Conservation (phyloP, 192 early-diverging fungal genomes). For the Dimargaris cristalligena region DNA sequence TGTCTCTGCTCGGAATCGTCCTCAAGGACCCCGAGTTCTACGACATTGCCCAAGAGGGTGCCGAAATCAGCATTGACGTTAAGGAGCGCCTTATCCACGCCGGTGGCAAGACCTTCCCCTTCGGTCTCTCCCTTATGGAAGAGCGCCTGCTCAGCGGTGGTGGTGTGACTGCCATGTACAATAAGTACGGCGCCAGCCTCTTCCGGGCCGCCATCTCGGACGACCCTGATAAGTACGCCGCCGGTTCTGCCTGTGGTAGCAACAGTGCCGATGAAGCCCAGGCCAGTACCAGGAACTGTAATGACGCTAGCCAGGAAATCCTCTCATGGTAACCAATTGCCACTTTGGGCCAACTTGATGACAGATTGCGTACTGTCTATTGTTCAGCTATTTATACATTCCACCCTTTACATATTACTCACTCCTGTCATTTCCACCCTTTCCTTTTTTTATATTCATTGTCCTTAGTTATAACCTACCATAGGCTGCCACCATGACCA, state of each 20-base stretch:
- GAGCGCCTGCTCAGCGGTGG: slow-evolving; percentile 53
- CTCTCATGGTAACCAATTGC: slow-evolving; percentile 2
- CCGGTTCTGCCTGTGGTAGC: no score
- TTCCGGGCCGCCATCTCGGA: slow-evolving; percentile 55
- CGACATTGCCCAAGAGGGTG: slow-evolving; percentile 50
- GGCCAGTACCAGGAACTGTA: background rate
- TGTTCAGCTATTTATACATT: no score
- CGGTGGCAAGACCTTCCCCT: slow-evolving; percentile 35
- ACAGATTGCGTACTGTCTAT: no score
- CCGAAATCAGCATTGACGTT: slow-evolving; percentile 50
- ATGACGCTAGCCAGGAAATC: slow-evolving; percentile 5
- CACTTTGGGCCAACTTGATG: no score
- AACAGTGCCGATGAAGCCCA: slow-evolving; percentile 18
- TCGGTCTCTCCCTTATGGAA: slow-evolving; percentile 53
- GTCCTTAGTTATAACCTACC: no score
- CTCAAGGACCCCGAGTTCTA: slow-evolving; percentile 62
- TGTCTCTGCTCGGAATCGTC: slow-evolving; percentile 60
- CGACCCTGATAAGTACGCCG: slow-evolving; percentile 32
- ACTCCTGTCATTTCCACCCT: no score
- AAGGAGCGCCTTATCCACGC: slow-evolving; percentile 40
- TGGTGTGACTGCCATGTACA: slow-evolving; percentile 67
- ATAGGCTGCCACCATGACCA: no score
- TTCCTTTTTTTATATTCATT: no score
- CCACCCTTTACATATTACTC: no score
- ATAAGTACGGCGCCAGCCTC: slow-evolving; percentile 50